Conservation (phyloP, 2,329 filamentous ascomycete species). For the Arthrobotrys pseudoclavata region DNA sequence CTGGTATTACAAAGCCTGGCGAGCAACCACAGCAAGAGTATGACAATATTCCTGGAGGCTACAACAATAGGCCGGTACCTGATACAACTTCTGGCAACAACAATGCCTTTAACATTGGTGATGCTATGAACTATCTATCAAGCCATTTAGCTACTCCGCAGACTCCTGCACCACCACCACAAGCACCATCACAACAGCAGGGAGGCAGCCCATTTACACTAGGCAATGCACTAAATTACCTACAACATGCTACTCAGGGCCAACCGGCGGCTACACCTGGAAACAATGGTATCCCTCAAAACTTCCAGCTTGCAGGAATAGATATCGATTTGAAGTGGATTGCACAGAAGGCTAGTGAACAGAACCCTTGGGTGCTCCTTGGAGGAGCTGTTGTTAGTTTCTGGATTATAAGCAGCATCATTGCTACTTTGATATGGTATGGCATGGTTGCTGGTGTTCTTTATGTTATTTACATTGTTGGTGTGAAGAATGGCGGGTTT, state of each 20-base stretch:
- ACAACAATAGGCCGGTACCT: constrained; percentile 46
- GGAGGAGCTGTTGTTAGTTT: constrained; percentile 49
- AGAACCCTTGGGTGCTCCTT: constrained; percentile 54
- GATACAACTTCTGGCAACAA: constrained; percentile 38
- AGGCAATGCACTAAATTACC: constrained; percentile 47
- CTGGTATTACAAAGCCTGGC: constrained; percentile 28
- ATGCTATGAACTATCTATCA: constrained; percentile 46
- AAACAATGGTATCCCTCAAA: constrained; percentile 27
- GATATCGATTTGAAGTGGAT: constrained; percentile 58
- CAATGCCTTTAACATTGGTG: constrained; percentile 39
- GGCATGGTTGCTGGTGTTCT: constrained; percentile 46
- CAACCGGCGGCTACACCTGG: constrained; percentile 8
- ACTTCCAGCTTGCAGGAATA: constrained; percentile 49
- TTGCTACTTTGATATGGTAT: constrained; percentile 56
- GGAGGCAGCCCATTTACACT: constrained; percentile 50
- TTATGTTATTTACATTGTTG: constrained; percentile 55
- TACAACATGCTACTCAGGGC: constrained; percentile 30
- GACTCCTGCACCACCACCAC: constrained; percentile 11
- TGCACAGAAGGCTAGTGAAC: constrained; percentile 46
- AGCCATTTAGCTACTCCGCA: constrained; percentile 18
- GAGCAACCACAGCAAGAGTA: constrained; percentile 22
- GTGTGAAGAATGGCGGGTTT: constrained; percentile 56
- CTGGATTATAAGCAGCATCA: constrained; percentile 54
- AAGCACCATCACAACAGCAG: constrained; percentile 20
- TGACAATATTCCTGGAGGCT: constrained; percentile 41